phyloP scores from a whole-genome alignment of 2,329 filamentous ascomycete species.

The Neurospora sp. region DNA sequence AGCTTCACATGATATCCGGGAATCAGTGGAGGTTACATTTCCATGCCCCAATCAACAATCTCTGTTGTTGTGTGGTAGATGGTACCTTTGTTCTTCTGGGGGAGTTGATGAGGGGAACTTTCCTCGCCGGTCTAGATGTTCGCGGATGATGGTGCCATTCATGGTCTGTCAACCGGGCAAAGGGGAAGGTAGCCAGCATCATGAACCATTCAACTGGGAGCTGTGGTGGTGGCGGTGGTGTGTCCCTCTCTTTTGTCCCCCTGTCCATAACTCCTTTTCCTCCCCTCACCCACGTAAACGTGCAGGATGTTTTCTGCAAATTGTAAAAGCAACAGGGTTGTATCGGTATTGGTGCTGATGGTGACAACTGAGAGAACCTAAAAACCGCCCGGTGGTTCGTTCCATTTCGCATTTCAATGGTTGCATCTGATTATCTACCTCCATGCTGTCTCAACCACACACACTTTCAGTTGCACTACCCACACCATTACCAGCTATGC shows the following conservation, averaged over 20 bases:
- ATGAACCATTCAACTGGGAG: neutral
- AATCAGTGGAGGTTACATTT: constrained; percentile 52
- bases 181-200: neutral
- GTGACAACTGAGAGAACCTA: neutral
- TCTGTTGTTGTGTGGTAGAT: neutral
- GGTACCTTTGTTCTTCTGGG: neutral
- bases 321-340: neutral
- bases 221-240: neutral
- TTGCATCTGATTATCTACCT: neutral
- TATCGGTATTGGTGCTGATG: neutral
- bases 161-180: neutral
- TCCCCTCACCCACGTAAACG: neutral
- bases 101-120: neutral
- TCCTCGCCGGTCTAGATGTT: neutral
- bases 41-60: neutral
- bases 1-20: constrained; percentile 40
- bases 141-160: neutral
- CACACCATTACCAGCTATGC: neutral
- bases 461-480: neutral
- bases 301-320: neutral
- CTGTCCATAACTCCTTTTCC: neutral
- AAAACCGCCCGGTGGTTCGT: neutral
- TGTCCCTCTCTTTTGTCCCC: neutral
- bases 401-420: neutral
- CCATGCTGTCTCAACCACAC: neutral